Evolutionary conservation across 345 rosid species (phyloP), one percentile per base, ranked within the genome.

Genomic region (Raphanus raphanistrum): DNA sequence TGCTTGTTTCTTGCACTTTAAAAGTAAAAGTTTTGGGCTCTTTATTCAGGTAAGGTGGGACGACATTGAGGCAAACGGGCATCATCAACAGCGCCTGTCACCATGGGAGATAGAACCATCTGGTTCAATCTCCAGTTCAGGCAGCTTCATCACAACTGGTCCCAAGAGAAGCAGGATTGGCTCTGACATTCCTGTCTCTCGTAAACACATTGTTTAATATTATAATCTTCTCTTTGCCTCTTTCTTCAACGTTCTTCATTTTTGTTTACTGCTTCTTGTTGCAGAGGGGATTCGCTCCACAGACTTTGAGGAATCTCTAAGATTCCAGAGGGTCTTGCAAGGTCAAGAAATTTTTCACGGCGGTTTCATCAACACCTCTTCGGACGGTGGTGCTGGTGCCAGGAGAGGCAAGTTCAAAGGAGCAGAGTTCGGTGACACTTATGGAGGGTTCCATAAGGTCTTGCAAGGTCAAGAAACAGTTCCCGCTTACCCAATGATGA

Each of bases 251-350:
- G 27, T 62, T 25, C 48, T 60, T 28, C 36, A 15, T 43, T 36
- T 55, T 16, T 8, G n/a, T n/a, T n/a, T n/a, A n/a, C 21, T 21
- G 21, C 1, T 21, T 21, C 21, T 21, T 75, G 28, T 48, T 55
- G 2, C 88, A 92, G 98, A 90, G 84, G 97, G 96, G 67, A 81
- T 84, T 81, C 92, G 85, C 62, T 83, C 88, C 75, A 71, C 93
- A 38, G 96, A 90, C 98, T 91, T 86, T 80, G 89, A 87, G 90
- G 99, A 91, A 85, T 86, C 99, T 78, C 67, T 79, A 43, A 84
- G 98, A 85, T 90, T 93, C 95, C 99, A 86, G 85, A 91, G 92
- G 96, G 97, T 93, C 98, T 96, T 96, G 99, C 99, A 93, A 96
- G 99, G 99, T 96, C 99, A 96, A 96, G 99, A 96, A 96, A 93